A percentile compares a stretch with the other conserved stretches of the same genome.
Conservation (phyloP, 495 filamentous ascomycete genomes). For the Alectoria sarmentosa region DNA sequence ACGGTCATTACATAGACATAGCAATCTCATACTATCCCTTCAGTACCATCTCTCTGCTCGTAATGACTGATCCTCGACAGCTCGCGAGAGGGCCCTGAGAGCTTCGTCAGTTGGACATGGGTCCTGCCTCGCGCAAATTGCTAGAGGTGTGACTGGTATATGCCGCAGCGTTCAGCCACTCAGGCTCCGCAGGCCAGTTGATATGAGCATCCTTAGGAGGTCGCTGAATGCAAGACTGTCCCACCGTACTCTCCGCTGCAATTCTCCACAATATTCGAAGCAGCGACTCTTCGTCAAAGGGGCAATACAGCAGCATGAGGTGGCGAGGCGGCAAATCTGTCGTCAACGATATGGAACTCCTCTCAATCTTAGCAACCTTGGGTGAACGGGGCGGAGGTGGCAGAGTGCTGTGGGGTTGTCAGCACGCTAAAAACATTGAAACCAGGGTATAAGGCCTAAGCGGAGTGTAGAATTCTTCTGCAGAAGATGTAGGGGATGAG, state of each 20-base stretch:
- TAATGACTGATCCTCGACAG: slow-evolving; percentile 10
- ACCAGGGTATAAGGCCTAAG: background rate
- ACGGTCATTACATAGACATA: too few relatives aligned
- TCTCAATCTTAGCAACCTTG: background rate
- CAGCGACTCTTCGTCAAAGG: background rate
- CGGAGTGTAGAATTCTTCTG: background rate
- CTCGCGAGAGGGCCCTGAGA: slow-evolving; percentile 21
- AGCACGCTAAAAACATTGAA: background rate
- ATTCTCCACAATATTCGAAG: slow-evolving; percentile 11
- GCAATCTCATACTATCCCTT: too few relatives aligned
- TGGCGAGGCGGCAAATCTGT: slow-evolving; percentile 2
- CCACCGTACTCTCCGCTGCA: slow-evolving; percentile 15
- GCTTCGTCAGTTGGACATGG: slow-evolving; percentile 25
- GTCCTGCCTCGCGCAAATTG: slow-evolving; percentile 19
- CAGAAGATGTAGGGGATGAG: background rate
- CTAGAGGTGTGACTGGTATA: slow-evolving; percentile 26
- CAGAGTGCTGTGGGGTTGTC: background rate
- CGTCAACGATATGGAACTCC: background rate
- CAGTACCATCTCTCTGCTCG: background rate
- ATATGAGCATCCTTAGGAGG: background rate
- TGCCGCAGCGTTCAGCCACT: slow-evolving; percentile 29
- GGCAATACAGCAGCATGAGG: slow-evolving; percentile 5
- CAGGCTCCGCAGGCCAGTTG: slow-evolving; percentile 16
- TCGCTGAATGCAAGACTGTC: background rate
- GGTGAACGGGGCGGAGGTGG: background rate